Evolutionary conservation across 371 early-diverging fungal genomes (phyloP).

Genomic region (Mucor sp.): DNA sequence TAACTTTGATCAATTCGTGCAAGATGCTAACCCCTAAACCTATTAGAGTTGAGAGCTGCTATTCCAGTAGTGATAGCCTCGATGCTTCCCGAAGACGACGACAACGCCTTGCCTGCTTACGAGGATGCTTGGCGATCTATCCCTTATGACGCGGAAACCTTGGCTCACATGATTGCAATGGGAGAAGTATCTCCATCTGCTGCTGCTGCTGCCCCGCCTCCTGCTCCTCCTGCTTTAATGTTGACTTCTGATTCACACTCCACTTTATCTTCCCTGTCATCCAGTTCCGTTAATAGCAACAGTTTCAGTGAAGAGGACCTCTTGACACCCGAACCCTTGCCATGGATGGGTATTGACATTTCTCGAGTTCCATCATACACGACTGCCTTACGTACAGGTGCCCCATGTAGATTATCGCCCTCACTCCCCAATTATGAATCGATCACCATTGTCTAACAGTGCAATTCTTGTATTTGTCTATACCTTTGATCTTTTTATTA

Average conservation of each 20-base stretch:
- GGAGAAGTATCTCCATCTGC: conserved; percentile 17
- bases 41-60: conserved; percentile 34
- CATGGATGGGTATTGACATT: conserved; percentile 29
- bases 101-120: conserved; percentile 37
- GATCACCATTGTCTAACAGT: background rate
- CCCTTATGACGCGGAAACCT: conserved; percentile 30
- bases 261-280: conserved; percentile 1
- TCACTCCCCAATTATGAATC: conserved; percentile 33
- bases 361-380: conserved; percentile 30
- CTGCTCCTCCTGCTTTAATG: background rate
- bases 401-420: conserved; percentile 9
- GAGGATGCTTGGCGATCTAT: conserved; percentile 41
- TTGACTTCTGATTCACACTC: background rate
- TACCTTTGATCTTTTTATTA: background rate
- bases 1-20: background rate
- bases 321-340: conserved; percentile 21
- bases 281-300: background rate
- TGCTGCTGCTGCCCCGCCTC: background rate
- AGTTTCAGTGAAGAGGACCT: background rate
- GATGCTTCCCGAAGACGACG: conserved; percentile 23
- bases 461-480: background rate
- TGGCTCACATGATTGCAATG: conserved; percentile 23
- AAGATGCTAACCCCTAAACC: background rate
- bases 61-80: conserved; percentile 38
- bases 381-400: conserved; percentile 21